Evolutionary conservation across 495 filamentous ascomycete genomes (phyloP), one percentile per base, ranked within the genome.

Genomic region (Penicillium ucsense): DNA sequence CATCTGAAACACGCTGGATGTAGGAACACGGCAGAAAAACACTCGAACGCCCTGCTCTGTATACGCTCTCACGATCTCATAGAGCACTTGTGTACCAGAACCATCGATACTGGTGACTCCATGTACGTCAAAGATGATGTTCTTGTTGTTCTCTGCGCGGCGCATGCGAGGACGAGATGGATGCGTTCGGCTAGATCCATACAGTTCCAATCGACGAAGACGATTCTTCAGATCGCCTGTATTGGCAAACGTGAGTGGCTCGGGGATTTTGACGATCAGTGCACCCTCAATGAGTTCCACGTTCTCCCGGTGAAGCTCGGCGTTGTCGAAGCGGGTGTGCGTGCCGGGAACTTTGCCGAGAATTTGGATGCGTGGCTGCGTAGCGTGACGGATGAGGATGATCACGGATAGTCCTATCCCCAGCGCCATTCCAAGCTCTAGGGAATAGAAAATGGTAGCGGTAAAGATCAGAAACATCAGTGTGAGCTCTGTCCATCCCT

Each of bases 51-150:
- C 86, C 5, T 80, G 70, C 20, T 83, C 67, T 0, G 80, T 66
- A 56, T 97, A 97, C 2, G 69, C 73, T 11, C 81, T 68, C 35
- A 98, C 87, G 51, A 97, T 96, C 67, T 97, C 92, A 39, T 72
- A 77, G 4, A 98, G 68, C 4, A 97, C 91, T 64, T 97, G 92
- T 1, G 88, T 85, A 2, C 91, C 92, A 0, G 87, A 91, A 12
- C 89, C 92, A 61, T 98, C 92, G 51, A 98, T 81, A 39, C 81
- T 81, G 0, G 90, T 92, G 1, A 98, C 92, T 1, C 92, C 91
- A 54, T 97, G 90, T 8, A 97, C 86, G 62, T 98, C 92, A 59
- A 98, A 97, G 47, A 98, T 90, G 60, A 98, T 75, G 55, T 94
- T 95, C 45, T 78, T 76, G 50, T 94, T 95, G 44, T 86, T 81